Percentiles rank a stretch among this genome's conserved stretches.
phyloP scores from a whole-genome alignment of 257 asterid genomes.

The Solanum paucissectum region DNA sequence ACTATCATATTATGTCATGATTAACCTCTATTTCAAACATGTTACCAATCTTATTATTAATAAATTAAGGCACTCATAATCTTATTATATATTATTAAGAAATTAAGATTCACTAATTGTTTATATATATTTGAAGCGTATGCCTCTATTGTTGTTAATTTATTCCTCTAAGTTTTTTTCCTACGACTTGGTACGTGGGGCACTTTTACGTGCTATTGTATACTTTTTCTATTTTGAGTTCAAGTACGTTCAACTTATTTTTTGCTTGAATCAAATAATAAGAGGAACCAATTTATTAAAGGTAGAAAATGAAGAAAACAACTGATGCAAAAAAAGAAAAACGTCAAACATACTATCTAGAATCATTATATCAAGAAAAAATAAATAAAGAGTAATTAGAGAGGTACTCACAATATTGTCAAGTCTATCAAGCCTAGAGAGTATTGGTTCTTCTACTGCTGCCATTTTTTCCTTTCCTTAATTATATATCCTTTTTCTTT shows the following conservation, averaged over 20 bases:
- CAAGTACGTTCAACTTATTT: no score
- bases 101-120: background rate
- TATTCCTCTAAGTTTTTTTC: background rate
- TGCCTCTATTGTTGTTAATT: background rate
- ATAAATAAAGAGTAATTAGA: background rate
- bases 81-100: background rate
- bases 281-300: background rate
- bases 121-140: background rate
- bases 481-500: background rate
- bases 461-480: constrained; percentile 6
- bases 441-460: constrained; percentile 45
- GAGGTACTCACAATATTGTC: constrained; percentile 35
- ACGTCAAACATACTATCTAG: background rate
- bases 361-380: background rate
- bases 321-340: background rate
- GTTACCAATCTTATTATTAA: background rate
- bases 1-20: no score
- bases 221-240: background rate
- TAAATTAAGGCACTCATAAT: background rate
- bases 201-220: background rate
- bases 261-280: background rate
- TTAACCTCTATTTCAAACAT: background rate
- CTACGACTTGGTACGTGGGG: background rate
- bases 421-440: constrained; percentile 48
- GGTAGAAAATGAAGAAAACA: background rate